Evolutionary conservation across 495 filamentous ascomycete genomes (phyloP).

Genomic region (Neurospora sp.): DNA sequence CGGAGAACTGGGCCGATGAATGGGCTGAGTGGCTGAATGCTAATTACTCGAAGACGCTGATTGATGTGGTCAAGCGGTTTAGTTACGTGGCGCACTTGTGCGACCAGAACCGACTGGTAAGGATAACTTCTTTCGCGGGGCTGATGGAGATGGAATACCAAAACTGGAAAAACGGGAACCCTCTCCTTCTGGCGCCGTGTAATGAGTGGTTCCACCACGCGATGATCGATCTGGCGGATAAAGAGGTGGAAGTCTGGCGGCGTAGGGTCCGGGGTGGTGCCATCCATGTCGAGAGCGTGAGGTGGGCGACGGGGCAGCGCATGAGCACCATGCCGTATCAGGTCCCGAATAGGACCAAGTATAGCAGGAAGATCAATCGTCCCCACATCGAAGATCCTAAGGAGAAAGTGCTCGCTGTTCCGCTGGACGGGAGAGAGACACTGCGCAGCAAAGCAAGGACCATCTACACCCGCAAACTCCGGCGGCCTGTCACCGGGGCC

Average conservation of each 20-base stretch:
- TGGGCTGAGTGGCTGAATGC: not conserved
- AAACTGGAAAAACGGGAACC: not conserved
- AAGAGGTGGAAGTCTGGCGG: not conserved
- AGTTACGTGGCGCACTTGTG: not conserved
- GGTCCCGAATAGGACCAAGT: not conserved
- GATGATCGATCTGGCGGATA: conserved; percentile 4
- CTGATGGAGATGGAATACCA: not conserved
- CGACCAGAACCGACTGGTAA: not conserved
- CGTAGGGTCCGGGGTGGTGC: not conserved
- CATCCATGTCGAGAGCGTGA: not conserved
- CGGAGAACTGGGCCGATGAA: not conserved
- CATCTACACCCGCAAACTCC: not conserved
- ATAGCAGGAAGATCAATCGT: not conserved
- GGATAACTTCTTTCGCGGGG: not conserved
- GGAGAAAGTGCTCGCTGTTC: not conserved
- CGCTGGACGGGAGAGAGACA: not conserved
- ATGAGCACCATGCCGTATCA: not conserved
- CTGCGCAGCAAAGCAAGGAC: not conserved
- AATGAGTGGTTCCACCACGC: conserved; percentile 3
- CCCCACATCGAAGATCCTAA: not conserved
- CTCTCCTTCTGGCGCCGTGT: not conserved
- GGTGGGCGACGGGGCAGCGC: not conserved
- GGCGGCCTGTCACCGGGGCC: not conserved
- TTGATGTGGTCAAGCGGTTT: not conserved
- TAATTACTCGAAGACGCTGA: not conserved